Evolutionary conservation across 2,329 filamentous ascomycete species (phyloP).

Genomic region (Pseudofabraea citricarpa): DNA sequence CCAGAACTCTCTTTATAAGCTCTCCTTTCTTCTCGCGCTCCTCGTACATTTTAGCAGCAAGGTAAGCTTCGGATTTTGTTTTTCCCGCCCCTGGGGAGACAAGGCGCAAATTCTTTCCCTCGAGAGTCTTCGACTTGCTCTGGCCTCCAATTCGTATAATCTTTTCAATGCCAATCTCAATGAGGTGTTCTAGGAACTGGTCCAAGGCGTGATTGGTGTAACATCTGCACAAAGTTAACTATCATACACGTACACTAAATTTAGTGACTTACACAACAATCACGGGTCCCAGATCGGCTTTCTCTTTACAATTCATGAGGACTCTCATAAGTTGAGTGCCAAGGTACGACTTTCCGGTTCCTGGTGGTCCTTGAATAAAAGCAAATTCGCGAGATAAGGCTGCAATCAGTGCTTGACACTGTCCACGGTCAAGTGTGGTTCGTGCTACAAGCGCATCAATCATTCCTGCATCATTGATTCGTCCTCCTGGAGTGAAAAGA

Average conservation of each 20-base stretch:
- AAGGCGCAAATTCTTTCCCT: slow-evolving; percentile 18
- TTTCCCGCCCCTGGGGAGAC: slow-evolving; percentile 11
- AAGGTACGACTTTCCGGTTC: slow-evolving; percentile 23
- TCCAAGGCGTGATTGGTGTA: slow-evolving; percentile 28
- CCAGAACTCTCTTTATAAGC: slow-evolving; percentile 5
- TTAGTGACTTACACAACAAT: slow-evolving; percentile 32
- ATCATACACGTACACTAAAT: slow-evolving; percentile 31
- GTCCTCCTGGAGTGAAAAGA: not conserved
- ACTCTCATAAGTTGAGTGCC: slow-evolving; percentile 18
- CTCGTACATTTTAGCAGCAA: slow-evolving; percentile 6
- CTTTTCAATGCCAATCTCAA: slow-evolving; percentile 35
- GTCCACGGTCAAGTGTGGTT: slow-evolving; percentile 17
- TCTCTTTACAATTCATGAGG: slow-evolving; percentile 27
- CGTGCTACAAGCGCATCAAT: slow-evolving; percentile 13
- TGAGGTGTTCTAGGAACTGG: slow-evolving; percentile 43
- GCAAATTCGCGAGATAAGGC: slow-evolving; percentile 40
- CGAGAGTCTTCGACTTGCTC: slow-evolving; percentile 16
- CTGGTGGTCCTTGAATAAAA: slow-evolving; percentile 29
- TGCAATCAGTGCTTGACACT: slow-evolving; percentile 34
- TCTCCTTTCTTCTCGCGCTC: slow-evolving; percentile 7
- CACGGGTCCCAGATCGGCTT: slow-evolving; percentile 26
- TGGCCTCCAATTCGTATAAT: slow-evolving; percentile 43
- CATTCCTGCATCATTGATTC: slow-evolving; percentile 7
- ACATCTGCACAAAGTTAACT: slow-evolving; percentile 16
- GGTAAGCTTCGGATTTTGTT: slow-evolving; percentile 12